Base-by-base conservation (phyloP, 2,329 filamentous ascomycete genomes). In the Purpureocillium takamizusanense region DNA sequence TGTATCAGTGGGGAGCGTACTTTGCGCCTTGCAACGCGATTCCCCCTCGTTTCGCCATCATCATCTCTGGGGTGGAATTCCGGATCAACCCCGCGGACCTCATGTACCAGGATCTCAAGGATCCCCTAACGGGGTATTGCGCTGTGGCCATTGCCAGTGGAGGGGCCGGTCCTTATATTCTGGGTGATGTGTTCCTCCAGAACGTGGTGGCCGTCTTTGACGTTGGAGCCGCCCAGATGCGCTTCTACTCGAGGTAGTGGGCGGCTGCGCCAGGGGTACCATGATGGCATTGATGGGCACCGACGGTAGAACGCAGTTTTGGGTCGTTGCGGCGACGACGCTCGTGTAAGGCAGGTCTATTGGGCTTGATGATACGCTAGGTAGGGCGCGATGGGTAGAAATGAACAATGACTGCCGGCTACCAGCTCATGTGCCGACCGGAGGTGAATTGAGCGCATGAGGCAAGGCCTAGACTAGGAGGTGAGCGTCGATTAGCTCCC, bases 201-300 rank as follows among this genome's bases (percentile, higher is more conserved):
- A 74, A 69, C 39, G 67, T 69, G 3, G 51, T 74, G 36, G 63
- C 64, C 1, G 66, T 72, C 1, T 70, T 69, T 46, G 66, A 71
- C 41, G 53, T 69, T 13, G 66, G 66, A 1, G 63, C 54, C 6
- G 64, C 57, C n/a, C 53, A 67, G 51, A 65, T 71, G 60, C 59
- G 63, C 4, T 66, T 70, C 51, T 66, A 66, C 43, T 46, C 51
- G 37, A 50, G 48, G 42, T 39, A 40, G 34, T 39, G 31, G 41
- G 14, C 25, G 4, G 17, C 7, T 25, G 21, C n/a, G 3, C 13
- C 4, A 7, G 5, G 3, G 9, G 10, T 27, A 27, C 21, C 21
- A 10, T 25, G 21, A 25, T 25, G 21, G 21, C 21, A 25, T 10
- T 6, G 5, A 10, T 25, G 21, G 21, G 6, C 21, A n/a, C n/a